Conservation (phyloP, 1,284 basidiomycete species). For the Melampsora americana region DNA sequence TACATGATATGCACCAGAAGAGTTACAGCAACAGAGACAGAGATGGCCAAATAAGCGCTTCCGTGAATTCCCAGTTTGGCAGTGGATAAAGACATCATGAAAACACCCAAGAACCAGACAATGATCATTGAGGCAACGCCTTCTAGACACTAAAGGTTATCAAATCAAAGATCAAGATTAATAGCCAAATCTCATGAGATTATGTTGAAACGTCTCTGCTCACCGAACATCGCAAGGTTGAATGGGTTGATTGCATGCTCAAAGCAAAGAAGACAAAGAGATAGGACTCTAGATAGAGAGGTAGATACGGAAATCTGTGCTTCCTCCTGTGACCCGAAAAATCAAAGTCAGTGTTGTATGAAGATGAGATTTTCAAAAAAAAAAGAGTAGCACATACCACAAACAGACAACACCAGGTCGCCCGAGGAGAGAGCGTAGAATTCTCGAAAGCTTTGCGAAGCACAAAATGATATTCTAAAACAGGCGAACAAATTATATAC, state of each 20-base stretch:
- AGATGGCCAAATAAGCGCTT: conserved; percentile 3
- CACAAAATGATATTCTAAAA: too few relatives aligned
- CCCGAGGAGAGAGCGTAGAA: neutral
- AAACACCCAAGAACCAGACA: conserved; percentile 28
- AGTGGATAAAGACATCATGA: conserved; percentile 24
- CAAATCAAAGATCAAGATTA: too few relatives aligned
- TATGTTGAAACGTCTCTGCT: neutral
- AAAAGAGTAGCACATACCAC: neutral
- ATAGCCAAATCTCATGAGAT: too few relatives aligned
- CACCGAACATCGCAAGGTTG: neutral
- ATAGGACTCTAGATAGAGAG: too few relatives aligned
- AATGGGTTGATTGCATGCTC: neutral
- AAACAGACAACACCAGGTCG: conserved; percentile 4
- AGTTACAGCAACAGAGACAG: neutral
- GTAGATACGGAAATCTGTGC: too few relatives aligned
- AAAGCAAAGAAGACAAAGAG: too few relatives aligned
- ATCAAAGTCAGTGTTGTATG: too few relatives aligned
- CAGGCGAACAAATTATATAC: too few relatives aligned
- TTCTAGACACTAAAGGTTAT: conserved; percentile 8
- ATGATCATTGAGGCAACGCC: conserved; percentile 22
- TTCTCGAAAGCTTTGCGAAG: too few relatives aligned
- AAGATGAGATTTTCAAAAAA: too few relatives aligned
- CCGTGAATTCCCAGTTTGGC: conserved; percentile 1
- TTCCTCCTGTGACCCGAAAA: too few relatives aligned
- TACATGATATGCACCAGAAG: conserved; percentile 18